A percentile compares a stretch with the other conserved stretches of the same genome.
These are phyloP conservation scores for Grigorovia jiainica DNA, from an alignment of 805 yeast species.

Conservation along the genomic window DNA sequence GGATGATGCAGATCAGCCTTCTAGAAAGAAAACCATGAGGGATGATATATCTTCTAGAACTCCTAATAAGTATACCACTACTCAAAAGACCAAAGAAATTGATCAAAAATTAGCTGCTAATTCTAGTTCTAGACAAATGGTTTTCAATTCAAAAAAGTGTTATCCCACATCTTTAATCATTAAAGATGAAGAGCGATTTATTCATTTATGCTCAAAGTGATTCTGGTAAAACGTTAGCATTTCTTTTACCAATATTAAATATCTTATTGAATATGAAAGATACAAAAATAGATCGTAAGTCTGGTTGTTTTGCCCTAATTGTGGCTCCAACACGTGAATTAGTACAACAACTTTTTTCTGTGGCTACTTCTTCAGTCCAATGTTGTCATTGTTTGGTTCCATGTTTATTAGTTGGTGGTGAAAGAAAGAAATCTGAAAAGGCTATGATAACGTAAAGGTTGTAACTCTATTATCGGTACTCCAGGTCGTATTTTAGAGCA, in stretches of 20 bases:
- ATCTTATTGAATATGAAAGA: conserved; percentile 48
- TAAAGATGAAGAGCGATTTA: conserved; percentile 46
- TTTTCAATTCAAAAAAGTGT: conserved; percentile 69
- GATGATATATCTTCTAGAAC: no score
- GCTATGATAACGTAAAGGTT: conserved; percentile 93
- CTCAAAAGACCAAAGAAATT: conserved; percentile 3
- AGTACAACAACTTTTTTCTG: conserved; percentile 81
- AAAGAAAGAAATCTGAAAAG: conserved; percentile 92
- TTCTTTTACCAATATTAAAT: conserved; percentile 72
- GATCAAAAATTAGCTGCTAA: conserved; percentile 3
- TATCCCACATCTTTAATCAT: conserved; percentile 47
- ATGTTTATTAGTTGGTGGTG: conserved; percentile 96
- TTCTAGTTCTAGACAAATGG: not conserved
- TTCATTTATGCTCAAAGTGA: conserved; percentile 97
- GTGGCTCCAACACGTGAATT: conserved; percentile 92
- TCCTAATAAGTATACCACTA: not conserved
- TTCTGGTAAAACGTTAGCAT: conserved; percentile 92
- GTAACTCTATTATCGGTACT: conserved; percentile 90
- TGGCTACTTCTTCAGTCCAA: conserved; percentile 59
- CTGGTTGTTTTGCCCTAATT: conserved; percentile 84
- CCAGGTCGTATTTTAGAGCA: conserved; percentile 96
- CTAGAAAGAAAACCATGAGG: not conserved
- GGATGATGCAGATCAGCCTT: not conserved
- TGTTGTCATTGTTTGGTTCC: conserved; percentile 88
- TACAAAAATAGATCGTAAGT: conserved; percentile 40